Evolutionary conservation across 768 basidiomycete genomes (phyloP).

Genomic region (Naganishia randhawae): DNA sequence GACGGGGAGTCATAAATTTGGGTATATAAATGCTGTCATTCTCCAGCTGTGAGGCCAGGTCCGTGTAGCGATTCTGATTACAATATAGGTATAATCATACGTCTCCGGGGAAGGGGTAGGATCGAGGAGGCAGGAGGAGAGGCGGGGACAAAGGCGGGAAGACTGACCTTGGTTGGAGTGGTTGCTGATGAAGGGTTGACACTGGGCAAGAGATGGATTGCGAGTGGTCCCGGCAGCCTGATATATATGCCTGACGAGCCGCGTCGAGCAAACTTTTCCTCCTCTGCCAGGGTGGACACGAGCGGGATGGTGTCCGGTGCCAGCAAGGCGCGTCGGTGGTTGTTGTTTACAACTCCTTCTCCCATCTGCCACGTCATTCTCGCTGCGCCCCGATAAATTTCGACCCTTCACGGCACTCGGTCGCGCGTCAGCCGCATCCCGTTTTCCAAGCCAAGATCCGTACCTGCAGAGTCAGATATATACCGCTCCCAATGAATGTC

Average conservation of each 20-base stretch:
- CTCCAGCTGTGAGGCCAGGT: background rate
- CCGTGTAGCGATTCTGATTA: constrained; percentile 33
- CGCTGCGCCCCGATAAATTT: background rate
- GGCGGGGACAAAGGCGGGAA: background rate
- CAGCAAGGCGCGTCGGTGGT: too few species aligned
- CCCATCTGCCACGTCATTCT: background rate
- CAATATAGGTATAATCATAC: constrained; percentile 29
- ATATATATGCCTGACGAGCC: too few species aligned
- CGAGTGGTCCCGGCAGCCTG: too few species aligned
- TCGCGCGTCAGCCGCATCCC: constrained; percentile 1
- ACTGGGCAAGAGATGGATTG: background rate
- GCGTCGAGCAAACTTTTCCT: too few species aligned
- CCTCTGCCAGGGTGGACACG: too few species aligned
- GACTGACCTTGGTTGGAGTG: background rate
- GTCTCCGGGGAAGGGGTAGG: background rate
- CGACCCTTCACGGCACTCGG: background rate
- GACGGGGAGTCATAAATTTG: constrained; percentile 21
- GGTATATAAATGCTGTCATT: constrained; percentile 25
- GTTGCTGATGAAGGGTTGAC: background rate
- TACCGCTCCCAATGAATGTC: background rate
- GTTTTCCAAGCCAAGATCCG: background rate
- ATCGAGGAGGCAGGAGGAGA: background rate
- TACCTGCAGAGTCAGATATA: background rate
- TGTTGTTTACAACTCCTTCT: background rate
- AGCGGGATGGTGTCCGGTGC: too few species aligned